Conservation (phyloP, 176 grass and related monocot species). For the Avena atlantica region DNA sequence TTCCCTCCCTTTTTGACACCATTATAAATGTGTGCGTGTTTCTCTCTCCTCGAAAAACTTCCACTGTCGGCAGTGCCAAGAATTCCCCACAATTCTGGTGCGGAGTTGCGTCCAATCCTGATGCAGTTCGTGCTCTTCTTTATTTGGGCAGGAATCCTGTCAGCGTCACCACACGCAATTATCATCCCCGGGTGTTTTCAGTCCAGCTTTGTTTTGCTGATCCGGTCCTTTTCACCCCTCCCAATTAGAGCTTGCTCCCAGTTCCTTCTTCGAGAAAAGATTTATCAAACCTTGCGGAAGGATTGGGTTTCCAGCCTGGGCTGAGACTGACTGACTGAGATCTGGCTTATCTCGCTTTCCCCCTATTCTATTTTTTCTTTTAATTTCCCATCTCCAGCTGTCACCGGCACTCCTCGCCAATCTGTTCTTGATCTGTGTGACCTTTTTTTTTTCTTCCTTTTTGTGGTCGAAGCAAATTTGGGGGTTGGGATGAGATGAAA, state of each 20-base stretch:
- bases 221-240: constrained; percentile 21
- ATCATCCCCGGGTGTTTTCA: background rate
- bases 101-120: constrained; percentile 29
- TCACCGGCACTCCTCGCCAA: background rate
- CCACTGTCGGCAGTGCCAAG: constrained; percentile 46
- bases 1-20: constrained; percentile 16
- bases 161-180: constrained; percentile 42
- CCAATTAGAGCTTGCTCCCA: background rate
- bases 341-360: background rate
- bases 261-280: constrained; percentile 10
- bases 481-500: constrained; percentile 42
- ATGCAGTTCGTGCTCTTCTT: constrained; percentile 37
- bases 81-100: constrained; percentile 37
- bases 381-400: constrained; percentile 17
- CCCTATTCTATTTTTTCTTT: background rate
- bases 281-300: constrained; percentile 11
- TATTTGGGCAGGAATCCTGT: constrained; percentile 53
- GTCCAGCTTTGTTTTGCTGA: constrained; percentile 23
- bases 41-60: background rate
- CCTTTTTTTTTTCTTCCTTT: background rate
- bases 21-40: constrained; percentile 16
- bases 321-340: constrained; percentile 28
- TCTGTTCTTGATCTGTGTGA: constrained; percentile 24
- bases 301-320: constrained; percentile 12
- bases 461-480: constrained; percentile 17